Base-by-base conservation (phyloP, 805 yeast genomes). In the Zygosaccharomyces pseudorouxii region DNA sequence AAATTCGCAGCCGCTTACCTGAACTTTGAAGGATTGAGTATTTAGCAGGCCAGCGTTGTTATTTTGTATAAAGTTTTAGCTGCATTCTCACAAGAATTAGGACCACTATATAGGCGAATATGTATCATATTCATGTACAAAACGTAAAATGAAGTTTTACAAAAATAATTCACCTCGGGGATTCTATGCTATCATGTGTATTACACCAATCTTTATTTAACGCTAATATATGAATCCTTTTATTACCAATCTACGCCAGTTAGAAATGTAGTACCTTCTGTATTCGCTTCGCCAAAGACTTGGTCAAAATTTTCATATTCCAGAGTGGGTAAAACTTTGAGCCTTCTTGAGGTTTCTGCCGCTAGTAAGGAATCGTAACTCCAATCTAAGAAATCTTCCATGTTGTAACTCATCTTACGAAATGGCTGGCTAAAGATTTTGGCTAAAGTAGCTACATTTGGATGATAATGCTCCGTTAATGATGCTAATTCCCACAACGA, bases 321-420 rank as follows among this genome's bases (percentile, higher is more conserved):
- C 41, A 89, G 68, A 0, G 93, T 86, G 3, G 93, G 85, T 56
- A 84, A 81, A 4, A 82, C 79, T 42, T 84, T 84, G 63, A 87
- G 73, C 54, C 64, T 79, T 70, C 88, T 82, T 23, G 73, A 73
- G 42, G 73, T 67, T 64, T 86, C 95, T 60, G 81, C 79, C 23
- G 78, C 81, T 50, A 84, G 57, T 46, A 86, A 65, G 57, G 85
- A 71, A 30, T 76, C 72, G 63, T 90, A 93, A 49, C 84, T 81
- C 88, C 96, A 92, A 66, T 90, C 96, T 59, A 93, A 69, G 72
- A 93, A 93, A 64, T 93, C 98, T 64, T 93, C 99, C 75, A 93
- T 74, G 64, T 86, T 86, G 65, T 93, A 93, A 57, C 79, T 79
- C 48, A 85, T 82, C 65, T 93, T 93, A 62, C 83, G 79, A 71